Evolutionary conservation across 768 basidiomycete genomes (phyloP).

Genomic region (Polyporus arcularius): DNA sequence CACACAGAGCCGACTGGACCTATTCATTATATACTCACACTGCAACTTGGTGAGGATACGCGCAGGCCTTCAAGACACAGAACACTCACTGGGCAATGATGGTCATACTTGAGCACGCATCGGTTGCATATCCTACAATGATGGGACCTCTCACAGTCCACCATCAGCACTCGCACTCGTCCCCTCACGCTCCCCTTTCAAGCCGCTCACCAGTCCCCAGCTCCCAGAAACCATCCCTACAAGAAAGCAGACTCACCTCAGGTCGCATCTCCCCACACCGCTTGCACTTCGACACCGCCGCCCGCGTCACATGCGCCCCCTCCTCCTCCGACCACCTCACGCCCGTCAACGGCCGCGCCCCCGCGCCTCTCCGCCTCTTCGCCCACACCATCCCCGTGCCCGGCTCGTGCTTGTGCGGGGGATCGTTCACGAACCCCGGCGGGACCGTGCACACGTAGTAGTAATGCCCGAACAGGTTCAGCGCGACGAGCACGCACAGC

Average conservation of each 20-base stretch:
- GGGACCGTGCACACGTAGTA: conserved; percentile 77
- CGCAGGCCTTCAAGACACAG: neutral
- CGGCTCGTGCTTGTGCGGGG: conserved; percentile 49
- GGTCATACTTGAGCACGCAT: conserved; percentile 89
- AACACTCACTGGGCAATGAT: conserved; percentile 84
- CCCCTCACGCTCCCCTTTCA: neutral
- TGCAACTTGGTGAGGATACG: neutral
- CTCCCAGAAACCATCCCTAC: neutral
- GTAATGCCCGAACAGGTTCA: conserved; percentile 83
- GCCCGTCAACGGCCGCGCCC: conserved; percentile 36
- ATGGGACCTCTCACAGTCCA: conserved; percentile 72
- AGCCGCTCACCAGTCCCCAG: too few species aligned
- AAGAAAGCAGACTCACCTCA: conserved; percentile 55
- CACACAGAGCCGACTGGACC: neutral
- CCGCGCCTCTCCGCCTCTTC: conserved; percentile 32
- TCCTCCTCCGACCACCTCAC: conserved; percentile 52
- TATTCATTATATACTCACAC: neutral
- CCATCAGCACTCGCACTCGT: conserved; percentile 12
- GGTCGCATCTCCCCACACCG: conserved; percentile 72
- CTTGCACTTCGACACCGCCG: conserved; percentile 59
- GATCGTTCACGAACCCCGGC: conserved; percentile 80
- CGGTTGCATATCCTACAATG: conserved; percentile 91
- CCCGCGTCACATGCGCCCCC: conserved; percentile 52
- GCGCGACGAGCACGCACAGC: conserved; percentile 69
- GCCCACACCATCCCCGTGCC: conserved; percentile 62